phyloP scores from a whole-genome alignment of 805 yeast genomes.

The Nakazawaea holstii region DNA sequence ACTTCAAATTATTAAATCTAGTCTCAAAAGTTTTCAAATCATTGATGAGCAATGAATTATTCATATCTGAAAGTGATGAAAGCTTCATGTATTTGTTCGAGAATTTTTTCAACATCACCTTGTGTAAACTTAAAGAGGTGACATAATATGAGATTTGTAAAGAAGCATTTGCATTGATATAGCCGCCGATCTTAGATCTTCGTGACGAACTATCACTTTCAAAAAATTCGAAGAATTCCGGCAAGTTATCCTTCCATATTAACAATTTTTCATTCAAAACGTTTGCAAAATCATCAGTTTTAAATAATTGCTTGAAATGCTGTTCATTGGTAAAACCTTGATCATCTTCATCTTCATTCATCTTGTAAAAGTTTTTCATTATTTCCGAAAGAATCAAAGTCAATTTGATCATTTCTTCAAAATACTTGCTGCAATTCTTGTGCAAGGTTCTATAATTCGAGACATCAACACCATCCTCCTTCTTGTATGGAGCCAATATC shows the following conservation, averaged over 20 bases:
- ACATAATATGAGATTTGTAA: slow-evolving; percentile 8
- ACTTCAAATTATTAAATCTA: slow-evolving; percentile 7
- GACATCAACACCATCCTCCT: not conserved
- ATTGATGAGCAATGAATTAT: not conserved
- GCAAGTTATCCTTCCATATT: slow-evolving; percentile 6
- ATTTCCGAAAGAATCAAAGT: slow-evolving; percentile 8
- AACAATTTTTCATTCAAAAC: not conserved
- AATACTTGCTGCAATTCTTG: slow-evolving; percentile 1
- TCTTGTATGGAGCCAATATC: not conserved
- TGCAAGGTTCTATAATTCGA: not conserved
- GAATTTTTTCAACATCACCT: slow-evolving; percentile 5
- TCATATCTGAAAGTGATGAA: not conserved
- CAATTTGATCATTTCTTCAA: slow-evolving; percentile 9
- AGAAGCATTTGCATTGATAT: slow-evolving; percentile 10
- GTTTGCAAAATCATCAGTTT: not conserved
- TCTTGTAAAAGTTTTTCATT: not conserved
- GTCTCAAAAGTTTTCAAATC: slow-evolving; percentile 3
- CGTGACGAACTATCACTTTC: too few species aligned
- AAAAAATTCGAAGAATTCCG: not conserved
- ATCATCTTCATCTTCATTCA: not conserved
- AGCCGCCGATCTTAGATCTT: not conserved
- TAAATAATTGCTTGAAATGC: not conserved
- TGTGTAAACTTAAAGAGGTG: slow-evolving; percentile 2
- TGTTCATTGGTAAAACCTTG: not conserved
- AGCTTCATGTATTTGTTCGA: not conserved